Conservation (phyloP, 2,329 filamentous ascomycete genomes). For the Exophiala sp. region DNA sequence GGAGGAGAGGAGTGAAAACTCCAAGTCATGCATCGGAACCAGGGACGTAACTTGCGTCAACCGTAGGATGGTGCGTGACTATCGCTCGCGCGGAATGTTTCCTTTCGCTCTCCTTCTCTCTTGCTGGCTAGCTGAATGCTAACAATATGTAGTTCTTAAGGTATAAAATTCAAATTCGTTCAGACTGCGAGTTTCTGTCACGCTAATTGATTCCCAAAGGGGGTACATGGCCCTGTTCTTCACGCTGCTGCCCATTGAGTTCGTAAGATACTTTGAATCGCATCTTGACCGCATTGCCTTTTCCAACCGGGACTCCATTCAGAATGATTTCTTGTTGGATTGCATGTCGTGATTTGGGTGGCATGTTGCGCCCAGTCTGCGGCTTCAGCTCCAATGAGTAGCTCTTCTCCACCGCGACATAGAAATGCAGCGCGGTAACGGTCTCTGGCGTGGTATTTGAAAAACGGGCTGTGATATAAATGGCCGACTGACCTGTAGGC, state of each 20-base stretch:
- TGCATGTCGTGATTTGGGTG: conserved; percentile 65
- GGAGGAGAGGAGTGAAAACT: neutral
- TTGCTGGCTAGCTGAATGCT: neutral
- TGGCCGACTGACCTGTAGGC: conserved; percentile 47
- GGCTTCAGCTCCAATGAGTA: conserved; percentile 76
- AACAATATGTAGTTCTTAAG: neutral
- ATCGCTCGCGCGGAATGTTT: neutral
- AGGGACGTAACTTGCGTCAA: neutral
- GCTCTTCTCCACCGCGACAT: conserved; percentile 87
- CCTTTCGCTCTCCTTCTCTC: neutral
- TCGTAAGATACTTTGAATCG: conserved; percentile 82
- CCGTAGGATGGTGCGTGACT: neutral
- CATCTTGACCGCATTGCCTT: conserved; percentile 77
- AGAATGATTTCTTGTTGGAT: conserved; percentile 77
- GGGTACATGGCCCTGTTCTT: conserved; percentile 79
- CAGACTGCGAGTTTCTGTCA: neutral
- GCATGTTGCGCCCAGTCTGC: conserved; percentile 71
- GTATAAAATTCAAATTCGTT: neutral
- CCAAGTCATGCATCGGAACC: neutral
- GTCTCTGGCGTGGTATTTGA: conserved; percentile 69
- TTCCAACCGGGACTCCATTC: conserved; percentile 64
- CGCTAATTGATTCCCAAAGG: conserved; percentile 58
- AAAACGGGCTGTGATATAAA: conserved; percentile 71
- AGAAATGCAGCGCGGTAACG: conserved; percentile 77
- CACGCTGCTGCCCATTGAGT: conserved; percentile 55